Base-by-base conservation (phyloP, 2,329 filamentous ascomycete species). In the Exophiala alcalophila region DNA sequence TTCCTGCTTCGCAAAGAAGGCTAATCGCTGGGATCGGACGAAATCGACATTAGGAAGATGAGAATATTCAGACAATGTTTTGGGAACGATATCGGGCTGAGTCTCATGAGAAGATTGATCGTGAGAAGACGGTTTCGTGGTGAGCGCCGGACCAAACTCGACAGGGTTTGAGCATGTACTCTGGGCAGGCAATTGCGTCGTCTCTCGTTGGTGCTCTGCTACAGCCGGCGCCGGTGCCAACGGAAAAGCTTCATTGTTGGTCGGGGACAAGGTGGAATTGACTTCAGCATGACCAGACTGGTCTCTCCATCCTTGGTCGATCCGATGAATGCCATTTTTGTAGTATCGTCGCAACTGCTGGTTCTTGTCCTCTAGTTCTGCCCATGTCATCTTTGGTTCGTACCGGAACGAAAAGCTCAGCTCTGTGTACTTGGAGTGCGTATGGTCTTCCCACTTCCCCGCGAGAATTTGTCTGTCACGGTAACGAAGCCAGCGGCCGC, bases 1-100 rank as follows among this genome's bases (percentile, higher is more conserved):
- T n/a, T n/a, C n/a, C n/a, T 37, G 30, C 38, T 41, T 49, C 15
- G 33, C 34, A 27, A 54, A 56, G 37, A 48, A 56, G 21, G 49
- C 47, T 9, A 54, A 27, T 10, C 53, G 49, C 20, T 47, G 40
- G 9, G 32, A 12, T 41, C 51, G 49, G 21, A 56, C 23, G 33
- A 47, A 50, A n/a, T 40, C 44, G 12, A 30, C 16, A 33, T 49
- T 25, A 15, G 45, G 41, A 14, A 10, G 27, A 15, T 16, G 24
- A 14, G 29, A 11, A 24, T 25, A 12, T 15, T n/a, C 14, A 5
- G 15, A 32, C 14, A 29, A 18, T 25, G 18, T 21, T 26, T 21
- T 24, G 10, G 41, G 28, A 23, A 18, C 23, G 4, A 6, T 28
- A 15, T 19, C 23, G 10, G 30, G 19, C 15, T 33, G 11, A n/a